These are phyloP conservation scores for Gyrodon lividus DNA, from an alignment of 768 basidiomycete genomes.

Conservation along the genomic window DNA sequence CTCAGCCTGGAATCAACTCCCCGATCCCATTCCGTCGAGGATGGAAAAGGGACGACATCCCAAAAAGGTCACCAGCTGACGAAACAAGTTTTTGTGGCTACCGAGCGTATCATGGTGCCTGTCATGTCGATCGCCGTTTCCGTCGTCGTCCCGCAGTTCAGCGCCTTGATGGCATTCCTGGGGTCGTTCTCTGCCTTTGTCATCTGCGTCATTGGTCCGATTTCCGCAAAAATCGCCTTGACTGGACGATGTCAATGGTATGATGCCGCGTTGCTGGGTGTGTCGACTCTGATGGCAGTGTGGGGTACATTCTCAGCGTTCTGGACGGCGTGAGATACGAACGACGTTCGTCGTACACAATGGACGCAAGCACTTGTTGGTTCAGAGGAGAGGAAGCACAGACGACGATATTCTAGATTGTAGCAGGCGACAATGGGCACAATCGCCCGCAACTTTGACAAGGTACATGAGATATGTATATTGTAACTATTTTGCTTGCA, in stretches of 20 bases:
- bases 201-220: constrained; percentile 75
- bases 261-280: constrained; percentile 54
- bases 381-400: background rate
- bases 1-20: constrained; percentile 59
- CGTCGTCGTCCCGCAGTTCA: constrained; percentile 77
- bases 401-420: background rate
- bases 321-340: constrained; percentile 29
- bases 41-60: constrained; percentile 22
- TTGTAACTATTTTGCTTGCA: constrained; percentile 44
- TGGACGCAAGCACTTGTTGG: background rate
- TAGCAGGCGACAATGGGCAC: background rate
- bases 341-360: background rate
- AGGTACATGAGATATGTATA: constrained; percentile 6
- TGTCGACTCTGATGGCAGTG: constrained; percentile 62
- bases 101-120: constrained; percentile 62
- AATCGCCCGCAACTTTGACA: constrained; percentile 1
- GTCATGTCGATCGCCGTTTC: constrained; percentile 64
- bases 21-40: constrained; percentile 20
- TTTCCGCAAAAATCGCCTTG: constrained; percentile 67
- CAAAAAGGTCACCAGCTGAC: constrained; percentile 11
- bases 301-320: constrained; percentile 79
- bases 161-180: constrained; percentile 83
- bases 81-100: constrained; percentile 42
- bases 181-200: constrained; percentile 85
- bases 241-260: constrained; percentile 45